Evolutionary conservation across 805 yeast species (phyloP), one percentile per base, ranked within the genome.

Genomic region (Barnettozyma sp.): DNA sequence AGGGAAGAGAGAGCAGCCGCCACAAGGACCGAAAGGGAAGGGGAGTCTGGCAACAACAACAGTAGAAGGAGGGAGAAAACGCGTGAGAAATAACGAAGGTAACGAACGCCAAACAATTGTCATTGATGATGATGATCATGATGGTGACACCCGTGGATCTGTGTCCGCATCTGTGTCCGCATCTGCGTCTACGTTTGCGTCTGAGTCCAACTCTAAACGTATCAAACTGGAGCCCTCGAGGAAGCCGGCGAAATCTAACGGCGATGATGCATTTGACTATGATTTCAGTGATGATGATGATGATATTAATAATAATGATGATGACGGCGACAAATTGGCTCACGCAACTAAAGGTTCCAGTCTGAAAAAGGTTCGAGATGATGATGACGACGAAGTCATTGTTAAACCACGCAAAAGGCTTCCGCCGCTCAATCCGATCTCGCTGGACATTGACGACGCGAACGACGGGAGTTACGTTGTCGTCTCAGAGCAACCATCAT

Each of bases 61-160:
- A 18, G 11, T 16, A 12, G 26, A 21, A n/a, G 24, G 26, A 12
- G 12, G n/a, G 34, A 39, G 26, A 36, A 31, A 20, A 13, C 39
- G 24, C 37, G 22, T n/a, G 25, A 13, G 25, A 30, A n/a, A n/a
- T n/a, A n/a, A n/a, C n/a, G n/a, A n/a, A n/a, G n/a, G n/a, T n/a
- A n/a, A 4, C 18, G 34, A 5, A 10, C 45, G 3, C 0, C 42
- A 49, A 29, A 38, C 42, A 5, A 42, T 41, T 7, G 33, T 42
- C 8, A 43, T 52, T 24, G 56, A 54, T 28, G 58, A 53, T 18
- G 59, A 49, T n/a, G n/a, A n/a, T n/a, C n/a, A n/a, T n/a, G n/a
- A n/a, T n/a, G n/a, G n/a, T n/a, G n/a, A n/a, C n/a, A n/a, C n/a
- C n/a, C n/a, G n/a, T n/a, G n/a, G n/a, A n/a, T n/a, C n/a, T n/a